Conservation (phyloP, 495 filamentous ascomycete genomes). For the Annulohypoxylon stygium region DNA sequence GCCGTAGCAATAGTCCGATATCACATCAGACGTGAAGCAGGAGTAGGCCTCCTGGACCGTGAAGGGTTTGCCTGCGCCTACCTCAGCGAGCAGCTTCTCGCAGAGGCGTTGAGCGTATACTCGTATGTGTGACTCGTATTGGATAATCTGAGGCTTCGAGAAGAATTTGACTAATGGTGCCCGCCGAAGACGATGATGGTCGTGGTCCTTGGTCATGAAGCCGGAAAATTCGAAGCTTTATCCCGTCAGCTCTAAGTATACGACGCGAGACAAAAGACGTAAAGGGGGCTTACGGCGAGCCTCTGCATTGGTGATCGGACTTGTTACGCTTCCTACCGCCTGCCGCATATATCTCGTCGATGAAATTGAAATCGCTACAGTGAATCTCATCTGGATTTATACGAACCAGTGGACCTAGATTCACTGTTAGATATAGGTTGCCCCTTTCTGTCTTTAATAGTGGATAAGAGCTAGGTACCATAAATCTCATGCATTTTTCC, state of each 20-base stretch:
- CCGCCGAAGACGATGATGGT: conserved; percentile 55
- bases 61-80: conserved; percentile 15
- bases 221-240: conserved; percentile 39
- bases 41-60: conserved; percentile 34
- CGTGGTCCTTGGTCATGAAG: conserved; percentile 58
- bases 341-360: conserved; percentile 52
- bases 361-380: conserved; percentile 48
- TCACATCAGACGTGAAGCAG: conserved; percentile 44
- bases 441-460: neutral
- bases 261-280: conserved; percentile 24
- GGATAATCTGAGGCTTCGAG: conserved; percentile 47
- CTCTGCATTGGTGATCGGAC: conserved; percentile 47
- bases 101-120: conserved; percentile 36
- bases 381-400: conserved; percentile 56
- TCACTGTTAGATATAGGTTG: conserved; percentile 6
- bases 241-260: neutral
- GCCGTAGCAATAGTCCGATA: conserved; percentile 47
- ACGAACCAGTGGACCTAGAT: conserved; percentile 52
- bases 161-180: conserved; percentile 59
- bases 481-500: conserved; percentile 64
- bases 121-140: conserved; percentile 51
- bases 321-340: conserved; percentile 51
- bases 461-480: conserved; percentile 25
- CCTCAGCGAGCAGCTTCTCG: conserved; percentile 38
- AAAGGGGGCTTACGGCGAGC: conserved; percentile 28